A percentile compares a stretch with the other conserved stretches of the same genome.
These are phyloP conservation scores for Rhodotorula sp. DNA, from an alignment of 1,284 basidiomycete species.

Conservation along the genomic window DNA sequence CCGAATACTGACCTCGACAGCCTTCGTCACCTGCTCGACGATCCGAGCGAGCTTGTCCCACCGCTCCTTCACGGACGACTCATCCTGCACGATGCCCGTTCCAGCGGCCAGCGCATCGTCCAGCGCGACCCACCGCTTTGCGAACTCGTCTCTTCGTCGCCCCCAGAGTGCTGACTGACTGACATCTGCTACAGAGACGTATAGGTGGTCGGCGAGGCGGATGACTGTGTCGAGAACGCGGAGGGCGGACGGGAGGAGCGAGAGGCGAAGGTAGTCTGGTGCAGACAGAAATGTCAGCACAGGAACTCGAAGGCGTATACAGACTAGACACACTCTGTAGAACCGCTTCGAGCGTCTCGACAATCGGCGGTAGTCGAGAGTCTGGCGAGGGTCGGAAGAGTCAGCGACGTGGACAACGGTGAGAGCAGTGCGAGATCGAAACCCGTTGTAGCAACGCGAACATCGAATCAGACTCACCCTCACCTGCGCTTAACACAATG, in stretches of 20 bases:
- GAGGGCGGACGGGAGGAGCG: not conserved
- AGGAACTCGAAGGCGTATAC: not conserved
- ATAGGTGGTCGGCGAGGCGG: conserved; percentile 2
- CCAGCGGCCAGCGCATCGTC: not conserved
- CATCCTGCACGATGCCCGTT: not conserved
- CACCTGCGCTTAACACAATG: not conserved
- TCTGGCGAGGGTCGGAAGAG: not conserved
- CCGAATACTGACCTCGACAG: conserved; percentile 3
- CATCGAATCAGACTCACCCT: conserved; percentile 2
- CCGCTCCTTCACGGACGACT: not conserved
- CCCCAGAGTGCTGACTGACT: not conserved
- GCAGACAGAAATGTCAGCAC: not conserved
- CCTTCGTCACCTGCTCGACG: not conserved
- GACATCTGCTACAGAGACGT: not conserved
- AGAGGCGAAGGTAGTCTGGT: not conserved
- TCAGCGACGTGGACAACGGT: too few relatives aligned
- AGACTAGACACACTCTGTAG: not conserved
- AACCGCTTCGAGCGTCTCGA: conserved; percentile 2
- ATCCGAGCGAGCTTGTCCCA: not conserved
- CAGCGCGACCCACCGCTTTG: not conserved
- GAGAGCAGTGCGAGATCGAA: not conserved
- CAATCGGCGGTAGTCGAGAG: not conserved
- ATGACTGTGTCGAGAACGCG: conserved; percentile 2
- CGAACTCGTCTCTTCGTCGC: not conserved
- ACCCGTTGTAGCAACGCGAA: too few relatives aligned